A percentile compares a stretch with the other conserved stretches of the same genome.
phyloP scores from a whole-genome alignment of 352 stramenopile genomes.

The Phytophthora nicotianae region DNA sequence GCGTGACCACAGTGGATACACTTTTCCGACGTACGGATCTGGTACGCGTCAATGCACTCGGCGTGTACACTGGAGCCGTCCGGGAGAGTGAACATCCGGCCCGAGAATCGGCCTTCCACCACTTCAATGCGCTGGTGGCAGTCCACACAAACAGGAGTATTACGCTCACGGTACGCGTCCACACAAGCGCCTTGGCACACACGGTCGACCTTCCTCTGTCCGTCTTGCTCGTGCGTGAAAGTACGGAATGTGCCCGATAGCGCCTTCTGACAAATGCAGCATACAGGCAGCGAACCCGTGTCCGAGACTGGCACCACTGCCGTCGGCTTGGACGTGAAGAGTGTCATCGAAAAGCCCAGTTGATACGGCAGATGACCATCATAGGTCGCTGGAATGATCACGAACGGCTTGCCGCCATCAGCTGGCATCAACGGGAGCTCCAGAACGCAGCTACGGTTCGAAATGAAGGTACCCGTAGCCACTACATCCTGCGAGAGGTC shows the following conservation, averaged over 20 bases:
- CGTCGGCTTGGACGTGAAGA: constrained; percentile 70
- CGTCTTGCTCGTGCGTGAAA: constrained; percentile 62
- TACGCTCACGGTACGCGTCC: constrained; percentile 72
- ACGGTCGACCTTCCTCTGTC: constrained; percentile 64
- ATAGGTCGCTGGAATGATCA: constrained; percentile 74
- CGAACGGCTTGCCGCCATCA: constrained; percentile 53
- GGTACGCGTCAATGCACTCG: constrained; percentile 88
- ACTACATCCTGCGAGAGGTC: constrained; percentile 81
- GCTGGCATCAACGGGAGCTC: constrained; percentile 52
- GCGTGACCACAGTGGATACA: constrained; percentile 81
- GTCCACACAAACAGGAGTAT: constrained; percentile 76
- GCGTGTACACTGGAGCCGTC: constrained; percentile 80
- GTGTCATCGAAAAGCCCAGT: constrained; percentile 55
- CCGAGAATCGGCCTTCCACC: constrained; percentile 75
- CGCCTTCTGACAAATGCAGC: constrained; percentile 67
- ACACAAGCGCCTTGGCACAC: constrained; percentile 82
- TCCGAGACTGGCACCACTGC: constrained; percentile 66
- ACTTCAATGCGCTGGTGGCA: constrained; percentile 81
- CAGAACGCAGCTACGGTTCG: constrained; percentile 78
- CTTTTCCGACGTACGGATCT: constrained; percentile 80
- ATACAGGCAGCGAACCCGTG: constrained; percentile 63
- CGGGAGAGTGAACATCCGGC: constrained; percentile 77
- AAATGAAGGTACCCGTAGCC: constrained; percentile 85
- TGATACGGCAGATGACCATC: constrained; percentile 59
- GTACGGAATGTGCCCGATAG: constrained; percentile 71